Percentiles rank a stretch among this genome's conserved stretches.
These are phyloP conservation scores for Tolypocladium ovalisporum DNA, from an alignment of 2,329 filamentous ascomycete genomes.

Conservation along the genomic window DNA sequence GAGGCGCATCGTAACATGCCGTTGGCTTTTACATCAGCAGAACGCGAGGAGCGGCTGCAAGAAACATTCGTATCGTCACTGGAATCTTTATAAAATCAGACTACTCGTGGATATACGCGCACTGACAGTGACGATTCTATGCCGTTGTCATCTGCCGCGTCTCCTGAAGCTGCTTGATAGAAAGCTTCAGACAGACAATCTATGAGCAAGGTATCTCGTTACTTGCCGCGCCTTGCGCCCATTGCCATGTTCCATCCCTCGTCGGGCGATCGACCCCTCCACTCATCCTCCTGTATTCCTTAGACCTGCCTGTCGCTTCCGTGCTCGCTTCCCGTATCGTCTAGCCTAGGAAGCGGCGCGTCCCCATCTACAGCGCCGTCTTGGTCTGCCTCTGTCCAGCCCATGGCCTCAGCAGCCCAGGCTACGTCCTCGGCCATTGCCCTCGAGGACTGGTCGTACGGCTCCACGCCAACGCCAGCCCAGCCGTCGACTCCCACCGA, in stretches of 20 bases:
- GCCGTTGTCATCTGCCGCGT: background rate
- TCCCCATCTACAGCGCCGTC: background rate
- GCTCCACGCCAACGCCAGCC: background rate
- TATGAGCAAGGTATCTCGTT: too few species aligned
- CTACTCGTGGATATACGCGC: background rate
- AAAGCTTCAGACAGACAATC: too few species aligned
- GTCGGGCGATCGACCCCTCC: too few species aligned
- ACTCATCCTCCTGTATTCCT: too few species aligned
- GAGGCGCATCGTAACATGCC: too few species aligned
- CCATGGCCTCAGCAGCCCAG: background rate
- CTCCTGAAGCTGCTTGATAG: too few species aligned
- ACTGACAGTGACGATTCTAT: background rate
- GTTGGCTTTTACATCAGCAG: too few species aligned
- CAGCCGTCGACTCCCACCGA: background rate
- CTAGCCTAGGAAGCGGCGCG: too few species aligned
- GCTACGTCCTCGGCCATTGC: background rate
- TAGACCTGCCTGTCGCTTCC: too few species aligned
- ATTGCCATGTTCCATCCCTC: too few species aligned
- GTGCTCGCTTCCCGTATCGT: too few species aligned
- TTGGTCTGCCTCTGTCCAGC: background rate
- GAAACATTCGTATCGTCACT: background rate
- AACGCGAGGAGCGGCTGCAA: background rate
- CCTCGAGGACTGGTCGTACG: background rate
- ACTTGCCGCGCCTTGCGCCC: too few species aligned
- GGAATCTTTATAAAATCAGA: background rate